Percentiles rank a stretch among this genome's conserved stretches.
phyloP scores from a whole-genome alignment of 495 filamentous ascomycete genomes.

The Letharia columbiana region DNA sequence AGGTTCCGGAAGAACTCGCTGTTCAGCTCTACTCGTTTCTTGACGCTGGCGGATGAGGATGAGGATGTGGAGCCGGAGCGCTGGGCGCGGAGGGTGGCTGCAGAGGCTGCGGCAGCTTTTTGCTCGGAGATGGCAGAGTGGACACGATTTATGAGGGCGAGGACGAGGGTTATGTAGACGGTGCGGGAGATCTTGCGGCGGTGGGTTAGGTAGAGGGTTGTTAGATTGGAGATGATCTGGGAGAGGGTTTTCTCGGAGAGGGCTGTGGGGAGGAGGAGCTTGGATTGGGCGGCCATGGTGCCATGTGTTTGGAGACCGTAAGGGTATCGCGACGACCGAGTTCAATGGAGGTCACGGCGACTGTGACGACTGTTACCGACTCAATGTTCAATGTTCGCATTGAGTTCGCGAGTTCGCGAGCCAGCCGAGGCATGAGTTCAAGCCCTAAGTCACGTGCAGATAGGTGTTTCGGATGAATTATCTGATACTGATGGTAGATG shows the following conservation, averaged over 20 bases:
- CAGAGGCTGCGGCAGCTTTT: slow-evolving; percentile 53
- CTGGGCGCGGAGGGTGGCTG: slow-evolving; percentile 48
- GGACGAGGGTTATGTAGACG: slow-evolving; percentile 84
- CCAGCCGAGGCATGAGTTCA: neutral
- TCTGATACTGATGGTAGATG: neutral
- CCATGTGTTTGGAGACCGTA: neutral
- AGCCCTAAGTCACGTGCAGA: neutral
- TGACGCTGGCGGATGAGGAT: slow-evolving; percentile 40
- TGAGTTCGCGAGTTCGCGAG: neutral
- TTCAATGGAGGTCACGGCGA: neutral
- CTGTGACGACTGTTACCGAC: neutral
- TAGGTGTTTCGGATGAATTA: neutral
- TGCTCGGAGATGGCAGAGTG: slow-evolving; percentile 89
- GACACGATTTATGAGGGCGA: slow-evolving; percentile 80
- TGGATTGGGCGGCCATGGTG: slow-evolving; percentile 73
- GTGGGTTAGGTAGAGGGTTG: slow-evolving; percentile 68
- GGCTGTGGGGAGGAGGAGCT: slow-evolving; percentile 46
- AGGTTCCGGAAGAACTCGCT: slow-evolving; percentile 89
- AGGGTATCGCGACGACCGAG: neutral
- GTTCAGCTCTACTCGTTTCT: slow-evolving; percentile 87
- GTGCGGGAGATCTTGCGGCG: slow-evolving; percentile 84
- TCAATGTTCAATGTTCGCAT: neutral
- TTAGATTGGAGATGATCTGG: slow-evolving; percentile 62
- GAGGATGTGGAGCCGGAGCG: slow-evolving; percentile 45
- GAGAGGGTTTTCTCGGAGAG: slow-evolving; percentile 64